These are phyloP conservation scores for Elongisporangium prolatum DNA, from an alignment of 352 stramenopile genomes.

Conservation along the genomic window DNA sequence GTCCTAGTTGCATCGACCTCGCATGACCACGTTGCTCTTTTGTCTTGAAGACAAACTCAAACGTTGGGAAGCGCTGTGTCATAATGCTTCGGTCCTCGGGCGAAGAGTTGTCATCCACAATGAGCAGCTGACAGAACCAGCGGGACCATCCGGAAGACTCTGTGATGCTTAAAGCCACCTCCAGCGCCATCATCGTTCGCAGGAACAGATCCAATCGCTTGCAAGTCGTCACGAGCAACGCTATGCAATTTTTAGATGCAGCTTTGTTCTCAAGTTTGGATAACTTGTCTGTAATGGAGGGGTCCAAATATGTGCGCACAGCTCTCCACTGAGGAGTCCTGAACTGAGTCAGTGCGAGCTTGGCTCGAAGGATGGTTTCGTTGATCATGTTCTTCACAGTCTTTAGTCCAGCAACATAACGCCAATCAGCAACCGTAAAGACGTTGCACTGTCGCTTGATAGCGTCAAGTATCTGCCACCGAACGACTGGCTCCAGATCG, in stretches of 20 bases:
- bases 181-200: conserved; percentile 5
- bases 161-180: neutral
- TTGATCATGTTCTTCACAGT: neutral
- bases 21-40: conserved; percentile 35
- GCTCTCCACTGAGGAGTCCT: neutral
- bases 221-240: conserved; percentile 55
- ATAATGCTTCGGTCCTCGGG: conserved; percentile 29
- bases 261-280: neutral
- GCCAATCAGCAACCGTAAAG: neutral
- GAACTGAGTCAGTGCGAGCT: neutral
- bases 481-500: conserved; percentile 31
- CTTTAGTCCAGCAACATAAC: neutral
- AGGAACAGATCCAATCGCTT: conserved; percentile 36
- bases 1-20: conserved; percentile 19
- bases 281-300: neutral
- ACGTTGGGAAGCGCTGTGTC: conserved; percentile 17
- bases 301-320: neutral
- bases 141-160: conserved; percentile 1
- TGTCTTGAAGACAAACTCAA: conserved; percentile 34
- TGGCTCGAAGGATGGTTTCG: neutral
- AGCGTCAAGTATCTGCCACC: conserved; percentile 7
- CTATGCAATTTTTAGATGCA: conserved; percentile 17
- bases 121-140: conserved; percentile 36
- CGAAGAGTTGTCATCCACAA: conserved; percentile 56
- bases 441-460: neutral